Conservation (phyloP, 2,329 filamentous ascomycete species). For the Metarhizium brunneum region DNA sequence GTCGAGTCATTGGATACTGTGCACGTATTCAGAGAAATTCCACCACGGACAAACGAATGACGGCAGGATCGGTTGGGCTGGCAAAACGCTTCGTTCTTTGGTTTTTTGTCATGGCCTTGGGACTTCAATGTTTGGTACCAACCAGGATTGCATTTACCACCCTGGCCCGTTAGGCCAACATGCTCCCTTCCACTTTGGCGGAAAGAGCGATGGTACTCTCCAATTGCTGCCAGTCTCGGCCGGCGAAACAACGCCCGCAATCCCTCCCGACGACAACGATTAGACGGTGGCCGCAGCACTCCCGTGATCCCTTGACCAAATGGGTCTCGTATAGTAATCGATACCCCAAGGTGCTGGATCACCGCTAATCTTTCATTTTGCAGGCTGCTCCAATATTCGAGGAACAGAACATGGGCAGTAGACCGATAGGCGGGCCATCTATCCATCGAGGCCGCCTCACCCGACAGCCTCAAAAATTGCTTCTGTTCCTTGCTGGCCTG, state of each 20-base stretch:
- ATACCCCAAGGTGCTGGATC: background rate
- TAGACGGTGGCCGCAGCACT: background rate
- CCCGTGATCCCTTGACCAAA: background rate
- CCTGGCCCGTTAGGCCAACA: background rate
- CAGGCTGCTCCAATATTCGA: too few species aligned
- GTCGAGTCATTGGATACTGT: background rate
- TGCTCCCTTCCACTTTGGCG: background rate
- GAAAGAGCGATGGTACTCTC: background rate
- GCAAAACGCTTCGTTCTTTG: background rate
- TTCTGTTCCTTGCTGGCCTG: too few species aligned
- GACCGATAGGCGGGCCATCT: background rate
- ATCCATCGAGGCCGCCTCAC: background rate
- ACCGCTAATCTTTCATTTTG: background rate
- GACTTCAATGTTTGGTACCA: too few species aligned
- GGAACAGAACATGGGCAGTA: background rate
- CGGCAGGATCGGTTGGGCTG: background rate
- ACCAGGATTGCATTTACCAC: too few species aligned
- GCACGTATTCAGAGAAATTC: background rate
- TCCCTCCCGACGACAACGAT: background rate
- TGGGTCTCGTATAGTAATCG: background rate
- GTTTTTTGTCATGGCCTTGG: too few species aligned
- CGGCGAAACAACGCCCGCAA: background rate
- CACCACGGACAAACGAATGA: background rate
- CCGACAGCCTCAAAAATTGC: background rate
- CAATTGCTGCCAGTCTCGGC: background rate